Base-by-base conservation (phyloP, 371 early-diverging fungal genomes). In the Mucor plumbeus region DNA sequence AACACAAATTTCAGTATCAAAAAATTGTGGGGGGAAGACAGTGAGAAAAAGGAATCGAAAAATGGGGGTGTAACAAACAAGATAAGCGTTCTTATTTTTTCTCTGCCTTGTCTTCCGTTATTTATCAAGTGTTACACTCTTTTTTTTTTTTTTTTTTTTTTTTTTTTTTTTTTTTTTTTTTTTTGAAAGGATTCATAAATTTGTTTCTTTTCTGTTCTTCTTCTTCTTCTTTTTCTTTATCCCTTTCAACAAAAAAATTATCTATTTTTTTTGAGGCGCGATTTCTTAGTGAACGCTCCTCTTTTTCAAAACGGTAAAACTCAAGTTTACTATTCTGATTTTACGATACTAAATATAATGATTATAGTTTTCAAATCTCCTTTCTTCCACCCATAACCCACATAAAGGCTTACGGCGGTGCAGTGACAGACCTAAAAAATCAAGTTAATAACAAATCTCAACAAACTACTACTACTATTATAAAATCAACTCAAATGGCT, bases 381-480 rank as follows among this genome's bases (percentile, higher is more conserved):
- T 94, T 71, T 76, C 87, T 75, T 92, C 92, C 60, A 78, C 91
- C 64, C 95, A 96, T 88, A 96, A 96, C 87, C 90, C 91, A 68
- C 90, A 94, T 87, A 86, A 94, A 85, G 94, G 94, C 74, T 83
- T 72, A 77, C 88, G 85, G 68, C 68, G 84, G 72, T 81, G 80
- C 77, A 80, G 85, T 89, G 93, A 86, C 81, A 84, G 82, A 82
- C 85, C 86, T 80, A 93, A 69, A 90, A 89, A 91, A 90, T 71
- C 67, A 75, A 50, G 73, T 76, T 85, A 85, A 80, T 59, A 73
- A 70, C 63, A 62, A n/a, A 50, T 50, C 50, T 56, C 50, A 64
- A 63, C 48, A 69, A 64, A 64, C 43, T 60, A 57, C 57, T 60
- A 57, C 57, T 26, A 26, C 26, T 26, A 26, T 26, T 26, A 1